Evolutionary conservation across 164 flowering plant genomes (phyloP).

Genomic region (Magnolia changhungtana): DNA sequence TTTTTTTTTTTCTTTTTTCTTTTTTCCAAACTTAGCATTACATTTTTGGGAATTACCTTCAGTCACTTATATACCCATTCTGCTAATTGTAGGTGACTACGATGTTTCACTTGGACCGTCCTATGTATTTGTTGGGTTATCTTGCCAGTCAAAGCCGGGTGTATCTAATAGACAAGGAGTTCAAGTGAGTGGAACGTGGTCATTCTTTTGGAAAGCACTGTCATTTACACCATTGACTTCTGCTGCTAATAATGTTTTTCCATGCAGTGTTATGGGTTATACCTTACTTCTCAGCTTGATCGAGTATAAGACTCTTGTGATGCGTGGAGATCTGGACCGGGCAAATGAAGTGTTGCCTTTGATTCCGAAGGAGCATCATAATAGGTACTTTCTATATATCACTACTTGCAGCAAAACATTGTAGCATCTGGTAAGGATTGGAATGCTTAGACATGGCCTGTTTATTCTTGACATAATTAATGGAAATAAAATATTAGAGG

Average conservation of each 20-base stretch:
- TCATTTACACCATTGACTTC: neutral
- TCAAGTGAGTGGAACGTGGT: conserved; percentile 63
- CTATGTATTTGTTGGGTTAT: conserved; percentile 97
- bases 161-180: conserved; percentile 94
- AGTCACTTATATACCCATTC: neutral
- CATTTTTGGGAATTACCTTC: neutral
- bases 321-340: conserved; percentile 90
- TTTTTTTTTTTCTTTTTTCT: neutral
- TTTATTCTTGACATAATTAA: no score
- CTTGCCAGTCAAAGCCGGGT: conserved; percentile 96
- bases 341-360: conserved; percentile 81
- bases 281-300: conserved; percentile 92
- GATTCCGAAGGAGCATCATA: conserved; percentile 92
- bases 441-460: no score
- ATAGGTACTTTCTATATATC: conserved; percentile 51
- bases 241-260: neutral
- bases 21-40: neutral
- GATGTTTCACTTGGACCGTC: conserved; percentile 97
- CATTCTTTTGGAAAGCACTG: neutral
- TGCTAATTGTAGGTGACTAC: conserved; percentile 68
- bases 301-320: conserved; percentile 97
- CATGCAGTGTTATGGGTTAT: conserved; percentile 85
- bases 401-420: no score
- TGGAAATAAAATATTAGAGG: no score
- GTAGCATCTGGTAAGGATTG: no score